Conservation (phyloP, 75 land plant genomes). For the Sequoia sempervirens region DNA sequence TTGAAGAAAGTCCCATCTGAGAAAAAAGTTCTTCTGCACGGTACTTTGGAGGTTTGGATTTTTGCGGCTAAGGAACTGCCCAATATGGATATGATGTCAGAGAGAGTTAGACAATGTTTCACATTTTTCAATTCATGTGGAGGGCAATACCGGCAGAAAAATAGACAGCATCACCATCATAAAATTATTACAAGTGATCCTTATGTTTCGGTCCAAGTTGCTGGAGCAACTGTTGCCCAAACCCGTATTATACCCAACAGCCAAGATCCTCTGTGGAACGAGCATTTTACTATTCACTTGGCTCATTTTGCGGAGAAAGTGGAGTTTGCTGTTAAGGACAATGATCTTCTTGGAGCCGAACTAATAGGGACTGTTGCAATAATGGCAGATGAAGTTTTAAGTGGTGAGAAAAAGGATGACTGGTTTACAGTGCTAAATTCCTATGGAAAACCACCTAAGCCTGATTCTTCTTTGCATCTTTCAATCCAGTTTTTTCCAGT, state of each 20-base stretch:
- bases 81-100: conserved; percentile 87
- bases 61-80: conserved; percentile 61
- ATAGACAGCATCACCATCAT: conserved; percentile 5
- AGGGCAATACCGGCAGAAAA: not conserved
- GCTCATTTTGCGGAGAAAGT: conserved; percentile 50
- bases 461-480: conserved; percentile 38
- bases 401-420: conserved; percentile 29
- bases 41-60: conserved; percentile 66
- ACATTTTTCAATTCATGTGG: conserved; percentile 27
- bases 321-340: conserved; percentile 62
- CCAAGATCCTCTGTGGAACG: conserved; percentile 58
- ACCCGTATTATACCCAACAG: conserved; percentile 44
- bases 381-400: conserved; percentile 20
- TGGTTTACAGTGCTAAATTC: conserved; percentile 62
- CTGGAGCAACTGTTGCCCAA: conserved; percentile 58
- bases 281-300: conserved; percentile 54
- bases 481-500: conserved; percentile 38
- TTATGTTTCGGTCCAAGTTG: conserved; percentile 64
- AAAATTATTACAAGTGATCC: conserved; percentile 81
- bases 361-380: conserved; percentile 33
- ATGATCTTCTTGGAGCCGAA: conserved; percentile 77
- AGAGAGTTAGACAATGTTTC: conserved; percentile 56
- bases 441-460: conserved; percentile 56
- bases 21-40: conserved; percentile 43
- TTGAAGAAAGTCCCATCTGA: not conserved